Percentiles rank a stretch among this genome's conserved stretches.
phyloP scores from a whole-genome alignment of 2,329 filamentous ascomycete species.

The Stagonosporopsis vannaccii region DNA sequence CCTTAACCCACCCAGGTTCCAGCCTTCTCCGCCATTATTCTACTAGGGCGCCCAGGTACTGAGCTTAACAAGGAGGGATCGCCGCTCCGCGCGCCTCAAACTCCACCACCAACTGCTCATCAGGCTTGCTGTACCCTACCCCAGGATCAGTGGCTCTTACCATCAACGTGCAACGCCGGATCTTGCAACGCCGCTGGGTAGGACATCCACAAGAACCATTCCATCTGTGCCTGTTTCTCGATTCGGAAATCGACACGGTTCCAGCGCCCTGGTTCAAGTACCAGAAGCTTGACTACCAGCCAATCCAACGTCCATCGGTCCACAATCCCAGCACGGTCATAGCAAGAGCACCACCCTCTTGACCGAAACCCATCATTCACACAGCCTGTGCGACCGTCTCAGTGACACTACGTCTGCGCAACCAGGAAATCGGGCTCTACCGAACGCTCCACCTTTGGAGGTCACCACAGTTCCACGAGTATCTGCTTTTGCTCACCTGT shows the following conservation, averaged over 20 bases:
- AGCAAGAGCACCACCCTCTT: constrained; percentile 39
- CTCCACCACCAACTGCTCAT: constrained; percentile 42
- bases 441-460: constrained; percentile 47
- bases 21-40: constrained; percentile 56
- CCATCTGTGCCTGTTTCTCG: constrained; percentile 31
- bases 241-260: constrained; percentile 36
- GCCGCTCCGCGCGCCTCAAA: constrained; percentile 51
- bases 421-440: constrained; percentile 55
- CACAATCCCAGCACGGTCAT: constrained; percentile 40
- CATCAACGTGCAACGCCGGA: constrained; percentile 45
- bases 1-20: constrained; percentile 53
- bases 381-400: constrained; percentile 48
- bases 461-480: constrained; percentile 46
- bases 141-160: constrained; percentile 30
- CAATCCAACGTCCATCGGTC: constrained; percentile 38
- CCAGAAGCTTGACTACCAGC: constrained; percentile 27
- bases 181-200: constrained; percentile 40
- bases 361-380: constrained; percentile 44
- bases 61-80: constrained; percentile 60
- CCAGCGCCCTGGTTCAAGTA: constrained; percentile 34
- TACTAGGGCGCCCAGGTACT: constrained; percentile 53
- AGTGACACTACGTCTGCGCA: constrained; percentile 58
- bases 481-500: constrained; percentile 50
- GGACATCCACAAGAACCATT: constrained; percentile 25
- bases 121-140: constrained; percentile 27